Base-by-base conservation (phyloP, 768 basidiomycete genomes). In the Boletus barrowsii region DNA sequence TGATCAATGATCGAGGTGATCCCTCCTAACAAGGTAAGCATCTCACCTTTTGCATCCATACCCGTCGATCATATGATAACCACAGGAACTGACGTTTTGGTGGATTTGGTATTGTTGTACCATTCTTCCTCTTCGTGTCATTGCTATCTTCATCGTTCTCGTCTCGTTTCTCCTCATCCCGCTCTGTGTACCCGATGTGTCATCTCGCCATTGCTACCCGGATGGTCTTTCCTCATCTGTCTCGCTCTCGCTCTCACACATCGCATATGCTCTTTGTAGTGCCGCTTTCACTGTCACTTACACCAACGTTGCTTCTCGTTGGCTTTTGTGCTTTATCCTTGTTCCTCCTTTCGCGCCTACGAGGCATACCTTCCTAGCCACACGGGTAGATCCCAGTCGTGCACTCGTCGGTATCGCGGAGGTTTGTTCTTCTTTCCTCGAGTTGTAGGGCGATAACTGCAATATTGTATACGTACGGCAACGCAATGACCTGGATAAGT, bases 381-480 rank as follows among this genome's bases (percentile, higher is more conserved):
- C 32, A 46, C 30, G 18, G 24, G 33, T 18, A 20, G 35, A 26
- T 11, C n/a, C 42, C 13, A 10, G 44, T 4, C 10, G 32, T 26
- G 49, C 14, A 22, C 41, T 10, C 15, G 54, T 41, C 20, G 22
- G 26, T 41, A 17, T 29, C 30, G 14, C 18, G n/a, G 44, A 51
- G 29, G 29, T 9, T 29, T 29, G 29, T 2, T 29, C 14, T 32
- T 0, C 24, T 39, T 9, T 47, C 14, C 33, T 36, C 40, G 24
- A 13, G 29, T 26, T 49, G 50, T 46, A 14, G 22, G 51, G 45
- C 37, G 42, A 53, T 59, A 45, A 41, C 42, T 18, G 11, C 55
- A 22, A 22, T 22, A 56, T 26, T 60, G 59, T 60, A 60, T 45
- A 51, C 46, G 36, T 51, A 55, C 20, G 11, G 41, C 42, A 55